Conservation (phyloP, 768 basidiomycete genomes). For the Russula sp. region DNA sequence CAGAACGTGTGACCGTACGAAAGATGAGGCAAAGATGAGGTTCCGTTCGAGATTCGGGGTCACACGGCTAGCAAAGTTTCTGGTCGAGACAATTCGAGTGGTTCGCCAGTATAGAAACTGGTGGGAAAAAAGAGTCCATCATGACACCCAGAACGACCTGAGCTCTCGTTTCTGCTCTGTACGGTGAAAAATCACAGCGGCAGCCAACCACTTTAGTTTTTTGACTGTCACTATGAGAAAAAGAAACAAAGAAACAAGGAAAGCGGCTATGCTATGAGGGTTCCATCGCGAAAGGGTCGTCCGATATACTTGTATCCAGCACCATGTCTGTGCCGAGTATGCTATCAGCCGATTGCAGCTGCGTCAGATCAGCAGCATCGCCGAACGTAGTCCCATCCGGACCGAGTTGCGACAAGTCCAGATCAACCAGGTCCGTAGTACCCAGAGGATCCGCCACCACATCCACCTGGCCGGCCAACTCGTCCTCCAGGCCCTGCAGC, state of each 20-base stretch:
- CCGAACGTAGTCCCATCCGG: slow-evolving; percentile 64
- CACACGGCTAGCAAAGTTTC: too few species aligned
- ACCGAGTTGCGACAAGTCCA: slow-evolving; percentile 64
- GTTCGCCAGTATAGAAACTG: background rate
- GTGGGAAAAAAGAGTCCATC: background rate
- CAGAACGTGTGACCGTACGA: too few species aligned
- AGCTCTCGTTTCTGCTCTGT: too few species aligned
- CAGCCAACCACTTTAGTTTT: background rate
- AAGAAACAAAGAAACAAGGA: background rate
- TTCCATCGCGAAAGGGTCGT: slow-evolving; percentile 54
- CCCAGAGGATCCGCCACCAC: slow-evolving; percentile 30
- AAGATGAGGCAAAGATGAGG: background rate
- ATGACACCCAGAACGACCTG: background rate
- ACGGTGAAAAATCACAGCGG: background rate
- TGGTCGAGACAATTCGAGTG: too few species aligned
- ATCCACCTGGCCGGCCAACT: slow-evolving; percentile 43
- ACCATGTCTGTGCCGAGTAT: slow-evolving; percentile 54
- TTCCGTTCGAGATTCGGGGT: background rate
- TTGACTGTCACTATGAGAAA: background rate
- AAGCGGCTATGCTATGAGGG: slow-evolving; percentile 4
- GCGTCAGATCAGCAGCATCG: slow-evolving; percentile 50
- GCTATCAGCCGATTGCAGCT: slow-evolving; percentile 51
- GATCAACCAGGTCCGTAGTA: slow-evolving; percentile 42
- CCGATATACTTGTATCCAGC: slow-evolving; percentile 50
- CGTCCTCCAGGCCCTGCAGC: slow-evolving; percentile 52